Conservation (phyloP, 2,329 filamentous ascomycete genomes). For the Microdochium nivale region DNA sequence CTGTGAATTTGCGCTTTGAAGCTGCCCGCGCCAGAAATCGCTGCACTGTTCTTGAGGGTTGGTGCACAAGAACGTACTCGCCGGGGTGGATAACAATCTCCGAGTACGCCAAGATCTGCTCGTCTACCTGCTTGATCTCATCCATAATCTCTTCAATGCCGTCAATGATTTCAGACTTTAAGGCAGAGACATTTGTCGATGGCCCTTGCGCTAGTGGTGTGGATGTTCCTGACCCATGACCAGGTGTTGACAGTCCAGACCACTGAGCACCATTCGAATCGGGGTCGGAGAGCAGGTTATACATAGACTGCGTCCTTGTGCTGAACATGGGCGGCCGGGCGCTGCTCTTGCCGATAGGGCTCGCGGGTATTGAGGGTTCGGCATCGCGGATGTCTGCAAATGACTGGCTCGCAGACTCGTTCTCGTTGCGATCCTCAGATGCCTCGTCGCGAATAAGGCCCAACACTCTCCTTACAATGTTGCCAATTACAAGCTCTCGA, state of each 20-base stretch:
- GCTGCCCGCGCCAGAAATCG: slow-evolving; percentile 84
- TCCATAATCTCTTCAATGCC: slow-evolving; percentile 95
- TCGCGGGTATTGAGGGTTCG: slow-evolving; percentile 7
- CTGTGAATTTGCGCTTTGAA: slow-evolving; percentile 82
- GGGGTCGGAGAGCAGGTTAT: slow-evolving; percentile 73
- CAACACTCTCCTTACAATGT: slow-evolving; percentile 84
- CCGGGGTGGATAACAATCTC: slow-evolving; percentile 90
- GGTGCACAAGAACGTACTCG: slow-evolving; percentile 85
- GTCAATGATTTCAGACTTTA: slow-evolving; percentile 85
- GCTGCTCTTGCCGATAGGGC: slow-evolving; percentile 7
- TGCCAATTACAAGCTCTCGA: slow-evolving; percentile 84
- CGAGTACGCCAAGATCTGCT: slow-evolving; percentile 82
- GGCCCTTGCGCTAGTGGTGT: slow-evolving; percentile 33
- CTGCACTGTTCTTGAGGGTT: slow-evolving; percentile 78
- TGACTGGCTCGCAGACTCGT: slow-evolving; percentile 15
- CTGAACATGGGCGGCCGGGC: slow-evolving; percentile 52
- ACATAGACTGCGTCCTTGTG: slow-evolving; percentile 66
- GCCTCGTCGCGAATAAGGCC: slow-evolving; percentile 88
- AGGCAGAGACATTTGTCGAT: slow-evolving; percentile 49
- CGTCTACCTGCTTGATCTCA: slow-evolving; percentile 85
- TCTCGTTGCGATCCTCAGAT: slow-evolving; percentile 57
- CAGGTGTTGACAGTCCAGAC: slow-evolving; percentile 39
- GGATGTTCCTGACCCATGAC: slow-evolving; percentile 34
- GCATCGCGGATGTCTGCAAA: slow-evolving; percentile 1
- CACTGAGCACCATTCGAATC: slow-evolving; percentile 37